A percentile compares a stretch with the other conserved stretches of the same genome.
Conservation (phyloP, 768 basidiomycete genomes). For the Pleurotus ostreatus region DNA sequence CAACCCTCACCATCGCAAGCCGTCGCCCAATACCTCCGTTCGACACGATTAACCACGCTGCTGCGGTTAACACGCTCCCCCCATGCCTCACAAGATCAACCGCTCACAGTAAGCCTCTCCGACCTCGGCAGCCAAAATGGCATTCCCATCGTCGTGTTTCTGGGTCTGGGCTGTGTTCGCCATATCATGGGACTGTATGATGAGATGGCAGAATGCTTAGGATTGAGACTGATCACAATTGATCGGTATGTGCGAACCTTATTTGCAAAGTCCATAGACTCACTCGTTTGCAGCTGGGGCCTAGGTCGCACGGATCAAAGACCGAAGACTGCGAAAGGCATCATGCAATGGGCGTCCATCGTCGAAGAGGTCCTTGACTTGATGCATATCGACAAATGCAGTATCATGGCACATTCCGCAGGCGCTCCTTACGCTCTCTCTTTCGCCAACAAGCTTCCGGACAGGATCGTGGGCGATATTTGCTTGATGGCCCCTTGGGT, state of each 20-base stretch:
- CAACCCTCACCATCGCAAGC: conserved; percentile 56
- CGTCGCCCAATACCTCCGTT: conserved; percentile 85
- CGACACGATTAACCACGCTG: conserved; percentile 78
- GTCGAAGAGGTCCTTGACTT: conserved; percentile 89
- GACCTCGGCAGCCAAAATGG: conserved; percentile 87
- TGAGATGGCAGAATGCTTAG: conserved; percentile 88
- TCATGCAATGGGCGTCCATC: conserved; percentile 86
- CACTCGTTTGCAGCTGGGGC: conserved; percentile 66
- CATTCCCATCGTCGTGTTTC: conserved; percentile 84
- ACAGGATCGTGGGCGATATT: conserved; percentile 77
- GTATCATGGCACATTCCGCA: conserved; percentile 93
- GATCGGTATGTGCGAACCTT: conserved; percentile 58
- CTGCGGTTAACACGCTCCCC: conserved; percentile 76
- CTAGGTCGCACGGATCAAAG: conserved; percentile 80
- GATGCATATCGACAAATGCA: conserved; percentile 72
- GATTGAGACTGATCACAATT: conserved; percentile 87
- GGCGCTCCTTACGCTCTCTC: conserved; percentile 94
- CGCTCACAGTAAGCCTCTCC: conserved; percentile 85
- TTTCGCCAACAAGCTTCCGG: conserved; percentile 69
- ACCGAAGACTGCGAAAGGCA: conserved; percentile 66
- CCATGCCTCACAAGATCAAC: conserved; percentile 70
- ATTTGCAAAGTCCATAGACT: conserved; percentile 1
- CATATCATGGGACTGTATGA: conserved; percentile 95
- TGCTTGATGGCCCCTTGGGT: conserved; percentile 97
- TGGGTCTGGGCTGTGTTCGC: conserved; percentile 91